phyloP scores from a whole-genome alignment of 176 grass and related monocot species.

The Calamus simplicifolius region DNA sequence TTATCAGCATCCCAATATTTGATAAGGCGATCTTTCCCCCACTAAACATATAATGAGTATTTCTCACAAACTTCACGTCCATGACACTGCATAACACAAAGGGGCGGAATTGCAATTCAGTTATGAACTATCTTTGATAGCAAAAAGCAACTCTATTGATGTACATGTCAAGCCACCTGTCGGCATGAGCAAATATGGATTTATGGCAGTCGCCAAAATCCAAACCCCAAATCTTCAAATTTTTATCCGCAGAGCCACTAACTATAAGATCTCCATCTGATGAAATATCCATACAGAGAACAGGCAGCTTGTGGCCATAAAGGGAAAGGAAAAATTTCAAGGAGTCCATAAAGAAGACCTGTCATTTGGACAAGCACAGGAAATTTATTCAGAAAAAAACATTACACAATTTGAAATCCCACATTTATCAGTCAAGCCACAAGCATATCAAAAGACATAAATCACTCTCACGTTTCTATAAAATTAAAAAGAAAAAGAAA shows the following conservation, averaged over 20 bases:
- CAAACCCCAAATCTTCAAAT: conserved; percentile 93
- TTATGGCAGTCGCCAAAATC: conserved; percentile 94
- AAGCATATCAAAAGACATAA: no score
- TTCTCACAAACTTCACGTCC: conserved; percentile 90
- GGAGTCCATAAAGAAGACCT: conserved; percentile 83
- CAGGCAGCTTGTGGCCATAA: conserved; percentile 84
- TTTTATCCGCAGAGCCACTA: conserved; percentile 93
- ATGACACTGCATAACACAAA: conserved; percentile 51
- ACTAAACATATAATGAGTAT: conserved; percentile 91
- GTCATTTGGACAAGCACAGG: neutral
- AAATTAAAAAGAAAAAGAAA: no score
- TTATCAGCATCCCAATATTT: conserved; percentile 99
- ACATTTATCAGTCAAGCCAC: no score
- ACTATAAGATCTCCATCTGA: conserved; percentile 82
- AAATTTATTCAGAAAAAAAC: no score
- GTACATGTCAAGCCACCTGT: conserved; percentile 36
- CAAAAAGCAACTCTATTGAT: no score
- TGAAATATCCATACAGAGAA: conserved; percentile 96
- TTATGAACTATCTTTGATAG: no score
- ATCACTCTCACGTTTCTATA: no score
- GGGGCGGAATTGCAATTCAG: no score
- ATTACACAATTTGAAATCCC: no score
- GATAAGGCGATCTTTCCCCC: conserved; percentile 81
- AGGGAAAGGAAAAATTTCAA: conserved; percentile 65
- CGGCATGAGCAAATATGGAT: conserved; percentile 82